Percentiles rank a stretch among this genome's conserved stretches.
Conservation (phyloP, 352 stramenopile genomes). For the Phytophthora multivora region DNA sequence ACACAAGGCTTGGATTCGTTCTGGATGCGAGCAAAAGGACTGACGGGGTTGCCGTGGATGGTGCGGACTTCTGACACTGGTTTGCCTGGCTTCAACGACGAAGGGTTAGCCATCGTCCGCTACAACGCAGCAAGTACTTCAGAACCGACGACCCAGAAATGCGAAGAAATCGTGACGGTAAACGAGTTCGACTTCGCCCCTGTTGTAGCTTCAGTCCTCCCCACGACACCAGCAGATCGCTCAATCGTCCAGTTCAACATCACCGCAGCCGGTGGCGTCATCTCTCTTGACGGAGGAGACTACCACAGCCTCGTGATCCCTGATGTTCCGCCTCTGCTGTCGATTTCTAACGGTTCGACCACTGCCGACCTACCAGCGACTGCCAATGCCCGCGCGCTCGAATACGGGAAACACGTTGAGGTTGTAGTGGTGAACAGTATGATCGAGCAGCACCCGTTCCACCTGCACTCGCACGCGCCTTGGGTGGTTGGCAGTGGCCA, state of each 20-base stretch:
- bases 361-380: conserved; percentile 20
- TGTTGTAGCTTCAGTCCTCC: not conserved
- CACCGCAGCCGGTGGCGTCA: conserved; percentile 9
- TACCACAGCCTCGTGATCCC: conserved; percentile 26
- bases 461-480: conserved; percentile 31
- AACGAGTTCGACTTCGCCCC: conserved; percentile 34
- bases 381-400: conserved; percentile 14
- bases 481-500: conserved; percentile 31
- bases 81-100: conserved; percentile 26
- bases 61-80: conserved; percentile 6
- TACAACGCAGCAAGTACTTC: conserved; percentile 12
- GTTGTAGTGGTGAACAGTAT: conserved; percentile 33
- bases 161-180: conserved; percentile 16
- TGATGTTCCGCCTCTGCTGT: conserved; percentile 36
- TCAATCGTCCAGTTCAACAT: conserved; percentile 33
- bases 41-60: conserved; percentile 25
- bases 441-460: conserved; percentile 41
- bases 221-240: conserved; percentile 21
- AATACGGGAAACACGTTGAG: conserved; percentile 25
- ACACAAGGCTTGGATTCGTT: conserved; percentile 13
- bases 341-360: conserved; percentile 22
- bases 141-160: conserved; percentile 22
- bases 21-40: conserved; percentile 37
- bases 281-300: conserved; percentile 30
- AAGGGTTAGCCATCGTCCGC: conserved; percentile 28